phyloP scores from a whole-genome alignment of 768 basidiomycete genomes.

The Lactarius pseudohatsudake region DNA sequence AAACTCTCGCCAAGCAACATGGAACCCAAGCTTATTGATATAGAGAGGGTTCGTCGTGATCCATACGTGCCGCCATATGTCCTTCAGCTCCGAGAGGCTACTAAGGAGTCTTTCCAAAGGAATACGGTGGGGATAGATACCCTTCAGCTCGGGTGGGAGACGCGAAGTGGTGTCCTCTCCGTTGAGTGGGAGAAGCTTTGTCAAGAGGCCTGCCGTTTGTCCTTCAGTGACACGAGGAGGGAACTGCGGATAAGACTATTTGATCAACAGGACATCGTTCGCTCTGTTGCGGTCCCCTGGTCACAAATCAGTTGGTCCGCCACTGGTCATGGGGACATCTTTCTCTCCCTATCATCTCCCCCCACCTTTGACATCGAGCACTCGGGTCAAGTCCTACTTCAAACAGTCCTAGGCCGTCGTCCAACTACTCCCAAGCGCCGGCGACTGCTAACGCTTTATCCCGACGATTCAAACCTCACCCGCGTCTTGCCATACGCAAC shows the following conservation, averaged over 20 bases:
- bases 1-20: slow-evolving; percentile 30
- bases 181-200: slow-evolving; percentile 52
- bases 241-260: slow-evolving; percentile 46
- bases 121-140: slow-evolving; percentile 36
- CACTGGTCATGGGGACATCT: slow-evolving; percentile 41
- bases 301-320: slow-evolving; percentile 45
- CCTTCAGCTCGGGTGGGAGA: slow-evolving; percentile 63
- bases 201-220: slow-evolving; percentile 34
- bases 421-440: slow-evolving; percentile 31
- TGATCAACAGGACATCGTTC: slow-evolving; percentile 29
- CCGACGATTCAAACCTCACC: slow-evolving; percentile 37
- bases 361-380: slow-evolving; percentile 40
- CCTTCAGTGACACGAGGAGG: slow-evolving; percentile 44
- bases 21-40: slow-evolving; percentile 31
- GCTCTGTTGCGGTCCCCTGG: slow-evolving; percentile 46
- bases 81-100: slow-evolving; percentile 8
- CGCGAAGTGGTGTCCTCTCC: slow-evolving; percentile 57
- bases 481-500: slow-evolving; percentile 53
- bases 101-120: slow-evolving; percentile 33
- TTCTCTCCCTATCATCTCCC: slow-evolving; percentile 44
- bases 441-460: slow-evolving; percentile 40
- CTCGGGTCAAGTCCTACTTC: background rate
- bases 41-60: slow-evolving; percentile 22
- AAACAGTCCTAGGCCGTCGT: background rate
- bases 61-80: slow-evolving; percentile 24